Evolutionary conservation across 495 filamentous ascomycete species (phyloP), one percentile per base, ranked within the genome.

Genomic region (Penicillium diatomitis): DNA sequence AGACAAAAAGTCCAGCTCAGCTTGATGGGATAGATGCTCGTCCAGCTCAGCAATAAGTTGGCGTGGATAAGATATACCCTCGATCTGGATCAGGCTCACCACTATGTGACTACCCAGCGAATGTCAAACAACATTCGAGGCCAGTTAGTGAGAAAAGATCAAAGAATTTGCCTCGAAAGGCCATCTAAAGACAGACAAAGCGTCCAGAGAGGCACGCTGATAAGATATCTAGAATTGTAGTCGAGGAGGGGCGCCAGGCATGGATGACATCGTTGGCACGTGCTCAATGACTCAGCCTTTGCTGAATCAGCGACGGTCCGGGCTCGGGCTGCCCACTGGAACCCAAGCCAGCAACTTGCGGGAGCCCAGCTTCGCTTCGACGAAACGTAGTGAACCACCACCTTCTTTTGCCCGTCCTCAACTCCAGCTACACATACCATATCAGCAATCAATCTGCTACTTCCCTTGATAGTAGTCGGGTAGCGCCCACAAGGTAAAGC

Each of bases 311-410:
- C 44, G 44, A 20, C 20, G 20, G 20, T 20, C 20, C 20, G 20
- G 20, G 20, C 20, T 20, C 20, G 20, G 20, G 20, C 20, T 20
- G 20, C 20, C 20, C 20, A 20, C 20, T 20, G 20, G 20, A 20
- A 20, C 44, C 41, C 32, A 10, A 5, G 33, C 10, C 50, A 46
- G 48, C 40, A 42, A 27, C 29, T 56, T 48, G 46, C 53, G 46
- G 38, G 42, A 55, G 52, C 49, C 52, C 56, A 52, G 49, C 56
- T 58, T 58, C 52, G 44, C 49, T 54, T 58, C 55, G 46, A 52
- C 38, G 50, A 44, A 50, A 38, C 10, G 49, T 52, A 35, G 45
- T 47, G 52, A 54, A 46, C 32, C 48, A 46, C 44, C 32, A n/a
- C 30, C 49, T 47, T 11, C 38, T 37, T 46, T 34, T 37, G 11